A percentile compares a stretch with the other conserved stretches of the same genome.
Conservation (phyloP, 106 monocot species). For the Agapanthus africanus region DNA sequence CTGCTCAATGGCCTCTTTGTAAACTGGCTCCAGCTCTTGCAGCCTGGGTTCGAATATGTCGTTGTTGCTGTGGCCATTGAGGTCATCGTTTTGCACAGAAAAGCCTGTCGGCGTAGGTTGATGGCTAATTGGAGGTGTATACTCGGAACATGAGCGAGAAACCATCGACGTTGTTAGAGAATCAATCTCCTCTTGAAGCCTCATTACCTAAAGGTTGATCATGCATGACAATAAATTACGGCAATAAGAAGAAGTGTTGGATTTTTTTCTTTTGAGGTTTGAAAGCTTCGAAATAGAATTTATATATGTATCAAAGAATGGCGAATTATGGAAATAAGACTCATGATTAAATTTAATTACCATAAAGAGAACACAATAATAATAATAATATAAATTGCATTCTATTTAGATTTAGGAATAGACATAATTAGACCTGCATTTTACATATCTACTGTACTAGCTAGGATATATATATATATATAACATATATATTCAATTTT, state of each 20-base stretch:
- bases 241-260: too few relatives aligned
- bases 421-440: not conserved
- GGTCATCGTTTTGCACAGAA: not conserved
- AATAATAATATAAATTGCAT: not conserved
- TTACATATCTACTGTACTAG: too few relatives aligned
- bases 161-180: not conserved
- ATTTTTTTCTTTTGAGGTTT: too few relatives aligned
- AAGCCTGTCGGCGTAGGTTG: not conserved
- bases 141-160: not conserved
- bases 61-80: not conserved
- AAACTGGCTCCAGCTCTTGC: not conserved
- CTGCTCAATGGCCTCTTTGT: not conserved
- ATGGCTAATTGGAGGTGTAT: not conserved
- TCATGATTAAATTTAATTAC: too few relatives aligned
- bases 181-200: slow-evolving; percentile 8
- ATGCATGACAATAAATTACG: not conserved
- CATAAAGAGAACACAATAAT: too few relatives aligned
- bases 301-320: too few relatives aligned
- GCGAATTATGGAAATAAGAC: too few relatives aligned
- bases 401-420: not conserved
- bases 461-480: too few relatives aligned
- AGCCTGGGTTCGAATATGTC: not conserved
- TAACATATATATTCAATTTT: too few relatives aligned
- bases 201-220: slow-evolving; percentile 1
- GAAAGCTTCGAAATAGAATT: too few relatives aligned